Evolutionary conservation across 495 filamentous ascomycete species (phyloP).

Genomic region (Thozetella sp.): DNA sequence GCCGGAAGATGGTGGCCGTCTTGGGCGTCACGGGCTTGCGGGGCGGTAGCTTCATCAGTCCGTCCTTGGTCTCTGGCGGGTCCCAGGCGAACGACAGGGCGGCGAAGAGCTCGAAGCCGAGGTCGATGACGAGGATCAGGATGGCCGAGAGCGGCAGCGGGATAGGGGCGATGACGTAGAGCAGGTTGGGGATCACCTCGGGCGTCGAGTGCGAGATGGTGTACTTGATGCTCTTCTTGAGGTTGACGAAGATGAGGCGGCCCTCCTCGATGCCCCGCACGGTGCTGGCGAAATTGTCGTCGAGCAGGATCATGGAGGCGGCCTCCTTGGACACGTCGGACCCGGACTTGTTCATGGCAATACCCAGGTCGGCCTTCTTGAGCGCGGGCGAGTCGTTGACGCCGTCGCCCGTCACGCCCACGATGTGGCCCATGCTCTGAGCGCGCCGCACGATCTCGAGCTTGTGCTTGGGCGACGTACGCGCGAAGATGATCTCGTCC

Average conservation of each 20-base stretch:
- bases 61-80: conserved; percentile 17
- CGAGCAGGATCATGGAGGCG: conserved; percentile 76
- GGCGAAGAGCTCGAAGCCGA: conserved; percentile 17
- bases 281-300: conserved; percentile 86
- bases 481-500: conserved; percentile 58
- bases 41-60: conserved; percentile 28
- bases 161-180: conserved; percentile 17
- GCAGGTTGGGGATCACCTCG: conserved; percentile 17
- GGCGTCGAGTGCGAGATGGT: conserved; percentile 16
- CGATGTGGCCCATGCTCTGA: conserved; percentile 50
- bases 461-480: conserved; percentile 74
- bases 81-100: conserved; percentile 19
- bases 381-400: conserved; percentile 86
- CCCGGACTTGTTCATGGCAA: conserved; percentile 78
- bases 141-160: conserved; percentile 16
- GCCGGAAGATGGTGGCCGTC: conserved; percentile 25
- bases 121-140: conserved; percentile 17
- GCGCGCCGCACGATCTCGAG: conserved; percentile 73
- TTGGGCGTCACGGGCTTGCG: conserved; percentile 29
- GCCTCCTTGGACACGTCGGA: conserved; percentile 89
- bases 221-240: conserved; percentile 57
- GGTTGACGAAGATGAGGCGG: conserved; percentile 66
- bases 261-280: conserved; percentile 67
- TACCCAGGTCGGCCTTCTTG: conserved; percentile 81
- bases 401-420: conserved; percentile 89